These are phyloP conservation scores for Linaria vulgaris DNA, from an alignment of 257 asterid genomes.

Conservation along the genomic window DNA sequence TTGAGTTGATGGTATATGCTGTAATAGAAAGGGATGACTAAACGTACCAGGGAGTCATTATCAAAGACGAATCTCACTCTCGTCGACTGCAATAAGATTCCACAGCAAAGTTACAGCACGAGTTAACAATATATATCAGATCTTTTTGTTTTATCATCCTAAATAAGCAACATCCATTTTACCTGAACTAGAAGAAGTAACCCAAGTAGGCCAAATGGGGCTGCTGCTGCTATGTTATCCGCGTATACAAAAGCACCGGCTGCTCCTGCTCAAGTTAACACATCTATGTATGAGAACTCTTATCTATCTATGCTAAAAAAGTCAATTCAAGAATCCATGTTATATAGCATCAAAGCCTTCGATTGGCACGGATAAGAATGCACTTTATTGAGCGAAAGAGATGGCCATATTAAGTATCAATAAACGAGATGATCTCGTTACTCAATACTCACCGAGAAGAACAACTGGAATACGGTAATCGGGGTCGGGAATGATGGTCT, in stretches of 20 bases:
- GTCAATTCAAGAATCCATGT: no score
- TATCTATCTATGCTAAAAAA: no score
- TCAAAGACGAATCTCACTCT: constrained; percentile 92
- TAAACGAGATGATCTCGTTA: no score
- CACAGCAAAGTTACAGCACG: neutral
- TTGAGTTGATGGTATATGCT: neutral
- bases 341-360: neutral
- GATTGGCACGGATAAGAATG: neutral
- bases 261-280: constrained; percentile 44
- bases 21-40: constrained; percentile 20
- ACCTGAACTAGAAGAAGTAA: constrained; percentile 92
- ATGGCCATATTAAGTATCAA: neutral
- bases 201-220: constrained; percentile 84
- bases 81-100: constrained; percentile 58
- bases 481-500: constrained; percentile 74
- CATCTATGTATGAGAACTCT: neutral
- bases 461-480: constrained; percentile 83
- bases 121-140: neutral
- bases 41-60: constrained; percentile 76
- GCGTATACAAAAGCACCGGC: constrained; percentile 67
- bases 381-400: neutral
- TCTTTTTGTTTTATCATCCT: neutral
- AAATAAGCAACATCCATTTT: neutral
- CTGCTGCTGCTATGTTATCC: constrained; percentile 76
- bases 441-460: constrained; percentile 57